Evolutionary conservation across 139 green algal species (phyloP).

Genomic region (Chlamydomonas asymmetrica): DNA sequence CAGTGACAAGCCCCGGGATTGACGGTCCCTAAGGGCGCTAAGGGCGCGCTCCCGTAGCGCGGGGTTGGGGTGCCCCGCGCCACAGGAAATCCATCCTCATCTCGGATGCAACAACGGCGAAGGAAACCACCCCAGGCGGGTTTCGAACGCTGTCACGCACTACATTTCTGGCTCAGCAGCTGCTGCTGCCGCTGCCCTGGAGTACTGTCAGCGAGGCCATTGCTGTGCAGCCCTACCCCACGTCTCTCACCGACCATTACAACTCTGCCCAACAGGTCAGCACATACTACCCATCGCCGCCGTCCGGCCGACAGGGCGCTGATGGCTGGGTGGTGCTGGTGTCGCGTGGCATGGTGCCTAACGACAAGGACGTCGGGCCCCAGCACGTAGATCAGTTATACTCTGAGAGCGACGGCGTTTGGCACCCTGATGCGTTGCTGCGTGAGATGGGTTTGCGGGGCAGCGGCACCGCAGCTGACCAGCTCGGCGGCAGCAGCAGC

Average conservation of each 20-base stretch:
- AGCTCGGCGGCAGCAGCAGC: too few species aligned
- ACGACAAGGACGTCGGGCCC: slow-evolving; percentile 18
- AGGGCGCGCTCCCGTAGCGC: too few species aligned
- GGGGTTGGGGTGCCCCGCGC: too few species aligned
- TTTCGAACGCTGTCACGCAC: slow-evolving; percentile 40
- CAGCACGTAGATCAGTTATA: slow-evolving; percentile 34
- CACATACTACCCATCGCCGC: not conserved
- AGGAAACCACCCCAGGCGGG: too few species aligned
- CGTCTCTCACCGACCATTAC: slow-evolving; percentile 20
- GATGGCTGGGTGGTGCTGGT: slow-evolving; percentile 9
- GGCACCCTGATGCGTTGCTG: slow-evolving; percentile 35
- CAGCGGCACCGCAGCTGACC: slow-evolving; percentile 24
- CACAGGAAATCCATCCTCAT: too few species aligned
- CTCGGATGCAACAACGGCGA: too few species aligned
- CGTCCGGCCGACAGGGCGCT: not conserved
- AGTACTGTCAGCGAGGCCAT: not conserved
- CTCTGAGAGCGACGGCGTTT: slow-evolving; percentile 36
- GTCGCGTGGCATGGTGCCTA: not conserved
- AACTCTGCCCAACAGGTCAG: not conserved
- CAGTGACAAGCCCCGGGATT: too few species aligned
- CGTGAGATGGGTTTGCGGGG: slow-evolving; percentile 43
- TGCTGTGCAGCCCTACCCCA: too few species aligned
- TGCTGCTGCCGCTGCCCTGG: slow-evolving; percentile 38
- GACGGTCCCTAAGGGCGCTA: too few species aligned
- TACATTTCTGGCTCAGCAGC: slow-evolving; percentile 52